Base-by-base conservation (phyloP, 495 filamentous ascomycete genomes). In the Mycothermus thermophilus region DNA sequence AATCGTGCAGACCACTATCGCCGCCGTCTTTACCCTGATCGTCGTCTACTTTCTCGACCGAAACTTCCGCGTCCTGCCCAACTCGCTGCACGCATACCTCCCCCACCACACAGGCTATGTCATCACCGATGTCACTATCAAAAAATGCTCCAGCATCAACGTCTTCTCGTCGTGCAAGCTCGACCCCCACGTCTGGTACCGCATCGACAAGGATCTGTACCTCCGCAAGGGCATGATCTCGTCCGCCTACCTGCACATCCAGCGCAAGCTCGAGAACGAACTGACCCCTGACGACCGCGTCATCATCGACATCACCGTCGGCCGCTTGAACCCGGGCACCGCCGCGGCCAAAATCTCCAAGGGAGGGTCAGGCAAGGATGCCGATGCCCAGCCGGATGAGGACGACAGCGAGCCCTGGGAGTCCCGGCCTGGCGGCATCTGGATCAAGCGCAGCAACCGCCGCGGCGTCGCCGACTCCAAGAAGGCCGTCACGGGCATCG, bases 201-300 rank as follows among this genome's bases (percentile, higher is more conserved):
- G 81, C 34, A 63, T 96, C 41, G 82, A 93, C 37, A 97, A 96
- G 62, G 86, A 97, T 50, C 71, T 97, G 1, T 90, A 86, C 55
- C 69, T 97, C 12, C 69, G 68, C 39, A 68, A 68, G 27, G 69
- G 71, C 32, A 83, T 79, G 71, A 62, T 84, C 28, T 75, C 72
- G 25, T 77, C 69, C 50, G 92, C 86, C 32, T 96, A 80, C 55
- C 52, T 97, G 19, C 79, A 88, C 50, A 72, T 95, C 37, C 69
- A 83, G 52, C 67, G 84, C 25, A 93, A 87, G 71, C 75, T 77
- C 44, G 88, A 96, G 59, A 80, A 90, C 50, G 86, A 95, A 27
- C 66, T 96, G 31, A 66, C 69, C 14, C 29, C 58, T 7, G 62
- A 66, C 8, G 90, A 97, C 46, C 79, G 75, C 41, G 78, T 96